A percentile compares a stretch with the other conserved stretches of the same genome.
Evolutionary conservation across 2,329 filamentous ascomycete genomes (phyloP).

Genomic region (Capronia coronata): DNA sequence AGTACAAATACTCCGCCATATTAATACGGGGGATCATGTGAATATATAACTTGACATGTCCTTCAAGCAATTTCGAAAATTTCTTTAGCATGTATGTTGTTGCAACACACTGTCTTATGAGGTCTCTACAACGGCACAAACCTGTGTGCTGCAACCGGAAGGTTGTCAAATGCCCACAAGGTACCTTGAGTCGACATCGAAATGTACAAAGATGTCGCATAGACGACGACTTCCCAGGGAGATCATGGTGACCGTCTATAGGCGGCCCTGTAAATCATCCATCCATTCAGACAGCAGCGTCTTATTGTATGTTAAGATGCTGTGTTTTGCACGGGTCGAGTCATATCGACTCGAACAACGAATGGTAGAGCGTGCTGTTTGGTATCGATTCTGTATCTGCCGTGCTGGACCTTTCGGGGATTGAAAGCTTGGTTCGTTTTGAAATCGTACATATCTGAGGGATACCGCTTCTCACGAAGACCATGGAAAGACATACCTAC

Average conservation of each 20-base stretch:
- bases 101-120: no score
- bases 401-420: slow-evolving; percentile 21
- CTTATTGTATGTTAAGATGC: slow-evolving; percentile 7
- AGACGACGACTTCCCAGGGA: background rate
- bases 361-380: slow-evolving; percentile 18
- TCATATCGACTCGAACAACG: slow-evolving; percentile 3
- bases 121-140: no score
- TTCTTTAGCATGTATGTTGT: no score
- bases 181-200: no score
- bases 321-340: background rate
- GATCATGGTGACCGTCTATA: background rate
- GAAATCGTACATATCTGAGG: slow-evolving; percentile 15
- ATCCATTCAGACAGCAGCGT: slow-evolving; percentile 13
- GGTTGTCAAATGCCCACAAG: no score
- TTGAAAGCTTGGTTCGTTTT: slow-evolving; percentile 26
- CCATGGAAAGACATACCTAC: no score
- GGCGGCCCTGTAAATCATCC: background rate
- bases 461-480: no score
- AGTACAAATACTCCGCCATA: no score
- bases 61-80: no score
- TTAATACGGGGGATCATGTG: no score
- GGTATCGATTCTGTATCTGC: slow-evolving; percentile 25
- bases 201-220: background rate
- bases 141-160: no score
- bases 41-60: no score